Conservation (phyloP, 768 basidiomycete species). For the Boletus reticuloceps region DNA sequence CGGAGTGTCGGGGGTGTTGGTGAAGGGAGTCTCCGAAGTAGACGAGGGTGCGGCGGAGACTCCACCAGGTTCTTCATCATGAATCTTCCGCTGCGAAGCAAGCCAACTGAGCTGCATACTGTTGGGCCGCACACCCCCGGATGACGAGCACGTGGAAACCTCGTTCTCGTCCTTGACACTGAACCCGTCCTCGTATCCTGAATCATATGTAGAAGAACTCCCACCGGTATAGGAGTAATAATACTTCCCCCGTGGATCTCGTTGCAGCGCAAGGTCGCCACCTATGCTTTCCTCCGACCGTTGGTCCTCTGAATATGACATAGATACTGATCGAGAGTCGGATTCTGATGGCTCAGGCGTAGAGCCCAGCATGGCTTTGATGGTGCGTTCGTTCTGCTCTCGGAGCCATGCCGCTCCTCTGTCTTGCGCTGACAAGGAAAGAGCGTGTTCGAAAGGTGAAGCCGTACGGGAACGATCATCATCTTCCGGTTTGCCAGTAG, state of each 20-base stretch:
- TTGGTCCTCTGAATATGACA: conserved; percentile 28
- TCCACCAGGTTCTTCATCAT: conserved; percentile 18
- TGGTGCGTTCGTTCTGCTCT: conserved; percentile 72
- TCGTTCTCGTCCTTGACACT: conserved; percentile 35
- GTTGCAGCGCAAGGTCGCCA: conserved; percentile 65
- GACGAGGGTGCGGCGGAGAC: conserved; percentile 14
- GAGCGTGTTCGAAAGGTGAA: conserved; percentile 38
- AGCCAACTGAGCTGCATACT: conserved; percentile 70
- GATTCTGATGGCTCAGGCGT: conserved; percentile 57
- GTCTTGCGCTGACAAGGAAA: conserved; percentile 50
- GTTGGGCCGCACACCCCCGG: conserved; percentile 49
- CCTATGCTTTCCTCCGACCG: conserved; percentile 42
- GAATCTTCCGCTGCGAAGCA: conserved; percentile 46
- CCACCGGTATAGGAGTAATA: conserved; percentile 69
- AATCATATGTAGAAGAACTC: conserved; percentile 50
- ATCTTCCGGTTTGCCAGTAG: conserved; percentile 53
- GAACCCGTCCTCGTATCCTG: conserved; percentile 50
- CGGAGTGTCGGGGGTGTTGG: conserved; percentile 37
- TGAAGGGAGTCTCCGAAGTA: conserved; percentile 14
- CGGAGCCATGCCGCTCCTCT: conserved; percentile 79
- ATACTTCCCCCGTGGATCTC: conserved; percentile 66
- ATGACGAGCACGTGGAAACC: conserved; percentile 24
- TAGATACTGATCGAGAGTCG: conserved; percentile 45
- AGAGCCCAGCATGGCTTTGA: conserved; percentile 58
- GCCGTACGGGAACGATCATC: conserved; percentile 46